Conservation (phyloP, 2,329 filamentous ascomycete genomes). For the Amauroascus niger region DNA sequence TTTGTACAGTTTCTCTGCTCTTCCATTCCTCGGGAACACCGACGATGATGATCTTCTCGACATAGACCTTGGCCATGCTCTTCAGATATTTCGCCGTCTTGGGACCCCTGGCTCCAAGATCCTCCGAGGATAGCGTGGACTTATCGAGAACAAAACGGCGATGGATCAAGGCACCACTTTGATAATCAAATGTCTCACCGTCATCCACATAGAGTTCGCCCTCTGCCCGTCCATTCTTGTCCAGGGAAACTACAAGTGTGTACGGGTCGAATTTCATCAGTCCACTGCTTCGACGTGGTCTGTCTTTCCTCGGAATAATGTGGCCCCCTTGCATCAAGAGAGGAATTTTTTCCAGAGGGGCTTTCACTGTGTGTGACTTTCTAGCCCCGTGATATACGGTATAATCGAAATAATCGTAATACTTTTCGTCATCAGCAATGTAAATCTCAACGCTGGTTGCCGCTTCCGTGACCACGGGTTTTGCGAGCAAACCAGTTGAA, state of each 20-base stretch:
- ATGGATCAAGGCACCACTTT: slow-evolving; percentile 79
- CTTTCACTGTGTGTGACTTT: slow-evolving; percentile 58
- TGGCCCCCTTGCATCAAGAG: slow-evolving; percentile 88
- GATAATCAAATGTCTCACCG: slow-evolving; percentile 81
- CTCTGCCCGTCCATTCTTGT: slow-evolving; percentile 59
- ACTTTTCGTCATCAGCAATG: slow-evolving; percentile 76
- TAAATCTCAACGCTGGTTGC: slow-evolving; percentile 67
- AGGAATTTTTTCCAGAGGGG: slow-evolving; percentile 77
- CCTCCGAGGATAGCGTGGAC: slow-evolving; percentile 56
- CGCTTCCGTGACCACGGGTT: slow-evolving; percentile 74
- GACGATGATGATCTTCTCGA: slow-evolving; percentile 78
- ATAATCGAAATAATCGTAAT: slow-evolving; percentile 94
- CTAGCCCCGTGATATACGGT: slow-evolving; percentile 62
- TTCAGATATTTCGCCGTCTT: slow-evolving; percentile 67
- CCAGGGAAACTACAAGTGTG: slow-evolving; percentile 70
- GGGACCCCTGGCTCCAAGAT: slow-evolving; percentile 52
- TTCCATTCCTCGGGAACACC: slow-evolving; percentile 67
- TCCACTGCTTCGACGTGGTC: slow-evolving; percentile 70
- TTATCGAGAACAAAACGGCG: slow-evolving; percentile 60
- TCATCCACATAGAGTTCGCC: slow-evolving; percentile 88
- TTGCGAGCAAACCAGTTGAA: slow-evolving; percentile 78
- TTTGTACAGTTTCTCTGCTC: slow-evolving; percentile 47
- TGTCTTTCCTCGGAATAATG: slow-evolving; percentile 81
- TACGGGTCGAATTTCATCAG: slow-evolving; percentile 94
- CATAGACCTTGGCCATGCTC: slow-evolving; percentile 63